phyloP scores from a whole-genome alignment of 139 green algal genomes.

The Ettlia oleoabundans region DNA sequence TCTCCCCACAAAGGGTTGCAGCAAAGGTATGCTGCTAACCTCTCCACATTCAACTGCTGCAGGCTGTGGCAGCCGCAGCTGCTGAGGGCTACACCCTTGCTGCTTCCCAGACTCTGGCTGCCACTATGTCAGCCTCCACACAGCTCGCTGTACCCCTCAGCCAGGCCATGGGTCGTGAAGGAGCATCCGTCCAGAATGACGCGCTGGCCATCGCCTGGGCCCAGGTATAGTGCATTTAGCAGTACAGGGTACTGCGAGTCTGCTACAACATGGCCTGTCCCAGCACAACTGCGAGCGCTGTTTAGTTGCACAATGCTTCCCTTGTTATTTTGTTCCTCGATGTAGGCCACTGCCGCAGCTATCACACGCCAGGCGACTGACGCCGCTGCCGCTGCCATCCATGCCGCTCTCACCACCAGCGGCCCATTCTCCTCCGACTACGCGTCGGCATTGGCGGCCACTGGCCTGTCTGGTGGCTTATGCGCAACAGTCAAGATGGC shows the following conservation, averaged over 20 bases:
- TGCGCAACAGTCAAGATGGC: not conserved
- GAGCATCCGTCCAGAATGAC: not conserved
- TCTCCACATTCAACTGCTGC: not conserved
- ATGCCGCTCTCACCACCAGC: not conserved
- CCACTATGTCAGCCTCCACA: not conserved
- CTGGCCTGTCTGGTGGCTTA: not conserved
- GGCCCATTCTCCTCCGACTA: not conserved
- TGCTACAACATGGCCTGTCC: too few species aligned
- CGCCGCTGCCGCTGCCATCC: not conserved
- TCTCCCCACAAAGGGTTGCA: too few species aligned
- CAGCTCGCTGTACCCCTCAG: not conserved
- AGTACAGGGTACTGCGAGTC: too few species aligned
- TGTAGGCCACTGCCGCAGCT: constrained; percentile 4
- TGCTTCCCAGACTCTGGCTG: not conserved
- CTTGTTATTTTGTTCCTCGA: too few species aligned
- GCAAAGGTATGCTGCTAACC: too few species aligned
- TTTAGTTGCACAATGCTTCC: too few species aligned
- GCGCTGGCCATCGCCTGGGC: not conserved
- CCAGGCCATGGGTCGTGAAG: not conserved
- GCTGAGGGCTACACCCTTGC: not conserved
- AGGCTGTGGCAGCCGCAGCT: not conserved
- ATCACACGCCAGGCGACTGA: not conserved
- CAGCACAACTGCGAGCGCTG: too few species aligned
- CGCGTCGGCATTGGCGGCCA: not conserved
- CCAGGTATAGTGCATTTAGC: too few species aligned